A percentile compares a stretch with the other conserved stretches of the same genome.
Conservation (phyloP, 2,329 filamentous ascomycete species). For the Microcyclospora pomicola region DNA sequence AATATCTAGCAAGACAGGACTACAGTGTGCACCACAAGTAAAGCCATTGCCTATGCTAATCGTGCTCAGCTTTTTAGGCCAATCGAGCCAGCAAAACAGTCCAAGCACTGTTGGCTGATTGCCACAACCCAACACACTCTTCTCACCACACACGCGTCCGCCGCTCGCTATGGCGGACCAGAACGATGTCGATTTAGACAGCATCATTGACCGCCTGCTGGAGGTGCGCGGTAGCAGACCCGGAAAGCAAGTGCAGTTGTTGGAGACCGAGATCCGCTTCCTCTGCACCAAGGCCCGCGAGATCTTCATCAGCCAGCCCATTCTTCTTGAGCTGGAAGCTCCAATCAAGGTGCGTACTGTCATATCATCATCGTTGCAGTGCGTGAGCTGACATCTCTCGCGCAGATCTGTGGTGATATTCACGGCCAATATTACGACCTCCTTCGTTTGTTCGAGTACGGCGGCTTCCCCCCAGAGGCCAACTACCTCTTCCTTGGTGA, state of each 20-base stretch:
- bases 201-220: conserved; percentile 95
- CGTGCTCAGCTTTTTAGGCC: too few relatives aligned
- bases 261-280: conserved; percentile 91
- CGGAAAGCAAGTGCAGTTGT: conserved; percentile 94
- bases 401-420: conserved; percentile 94
- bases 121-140: background rate
- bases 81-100: conserved; percentile 1
- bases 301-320: conserved; percentile 99
- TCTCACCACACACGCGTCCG: conserved; percentile 2
- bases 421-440: conserved; percentile 99
- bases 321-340: conserved; percentile 91
- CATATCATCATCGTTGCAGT: background rate
- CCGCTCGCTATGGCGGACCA: conserved; percentile 52
- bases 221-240: conserved; percentile 96
- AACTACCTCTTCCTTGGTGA: conserved; percentile 99
- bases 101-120: conserved; percentile 11
- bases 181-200: conserved; percentile 94
- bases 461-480: conserved; percentile 92
- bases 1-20: too few relatives aligned
- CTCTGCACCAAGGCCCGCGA: conserved; percentile 97
- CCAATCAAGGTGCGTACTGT: conserved; percentile 75
- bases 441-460: conserved; percentile 92
- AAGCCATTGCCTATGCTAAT: too few relatives aligned
- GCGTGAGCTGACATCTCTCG: conserved; percentile 6
- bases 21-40: too few relatives aligned